Base-by-base conservation (phyloP, 129 eudicot genomes). In the Kitagawia praeruptora region DNA sequence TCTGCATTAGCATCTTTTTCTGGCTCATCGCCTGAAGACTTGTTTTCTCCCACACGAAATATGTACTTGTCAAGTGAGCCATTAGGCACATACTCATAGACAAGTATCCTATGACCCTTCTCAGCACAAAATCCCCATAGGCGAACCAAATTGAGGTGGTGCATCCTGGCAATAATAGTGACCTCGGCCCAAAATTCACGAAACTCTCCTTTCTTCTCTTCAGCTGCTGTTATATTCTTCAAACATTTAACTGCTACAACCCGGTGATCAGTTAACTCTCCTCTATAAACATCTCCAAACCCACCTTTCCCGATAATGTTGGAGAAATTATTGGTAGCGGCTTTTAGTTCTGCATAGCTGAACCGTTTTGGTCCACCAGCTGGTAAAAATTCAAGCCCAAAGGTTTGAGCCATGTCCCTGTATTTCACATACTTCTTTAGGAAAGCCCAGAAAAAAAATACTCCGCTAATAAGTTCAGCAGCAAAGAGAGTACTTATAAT, bases 91-190 rank as follows among this genome's bases (percentile, higher is more conserved):
- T 93, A 87, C 86, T 93, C 98, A 39, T 93, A 93, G 11, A 93
- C 95, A 5, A 93, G 83, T 67, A 91, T 89, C 64, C 98, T 83
- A 28, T 85, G 87, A 42, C 97, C 97, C 77, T 91, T 93, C 45
- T 93, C 98, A 12, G 94, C 92, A 71, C 98, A 93, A 81, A 91
- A 93, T 19, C 98, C 98, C 98, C 98, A 93, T 75, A 93, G 77
- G 15, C 96, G 78, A 5, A 93, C 95, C 84, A 93, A 84, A 80
- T 91, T 93, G 54, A 93, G 93, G 82, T 93, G 98, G 85, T 93
- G 98, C 98, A 91, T 93, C 23, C 97, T 85, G 1, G 97, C 97
- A 47, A 93, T 93, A 58, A 91, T 93, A 0, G 98, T 93, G 81
- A 93, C 98, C 91, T 93, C 98, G 0, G 97, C 97, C 97, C 98